Conservation (phyloP, 257 asterid genomes). For the Plectranthus barbatus region DNA sequence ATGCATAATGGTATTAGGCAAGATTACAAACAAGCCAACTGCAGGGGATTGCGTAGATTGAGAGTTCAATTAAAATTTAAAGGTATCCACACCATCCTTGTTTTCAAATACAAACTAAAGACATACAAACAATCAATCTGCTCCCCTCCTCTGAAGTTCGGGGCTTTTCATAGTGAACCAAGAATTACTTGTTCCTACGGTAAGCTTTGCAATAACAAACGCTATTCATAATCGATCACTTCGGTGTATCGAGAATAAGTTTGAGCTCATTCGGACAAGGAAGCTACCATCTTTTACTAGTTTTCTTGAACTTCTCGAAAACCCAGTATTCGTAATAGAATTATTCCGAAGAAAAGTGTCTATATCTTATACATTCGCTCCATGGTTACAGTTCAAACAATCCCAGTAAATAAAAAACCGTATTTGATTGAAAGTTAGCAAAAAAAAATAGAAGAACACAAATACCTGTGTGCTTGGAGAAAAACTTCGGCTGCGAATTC, state of each 20-base stretch:
- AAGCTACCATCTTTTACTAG: not conserved
- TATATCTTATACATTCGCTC: not conserved
- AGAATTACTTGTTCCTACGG: not conserved
- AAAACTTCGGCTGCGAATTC: not conserved
- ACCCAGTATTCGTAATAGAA: not conserved
- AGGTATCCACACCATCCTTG: not conserved
- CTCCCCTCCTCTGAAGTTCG: not conserved
- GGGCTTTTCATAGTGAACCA: not conserved
- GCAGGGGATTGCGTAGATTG: not conserved
- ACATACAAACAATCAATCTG: not conserved
- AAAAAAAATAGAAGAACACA: not conserved
- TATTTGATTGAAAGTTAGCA: not conserved
- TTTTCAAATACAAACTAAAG: not conserved
- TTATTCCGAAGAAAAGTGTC: not conserved
- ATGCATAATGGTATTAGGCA: not conserved
- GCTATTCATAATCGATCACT: not conserved
- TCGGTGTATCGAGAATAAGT: not conserved
- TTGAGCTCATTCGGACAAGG: not conserved
- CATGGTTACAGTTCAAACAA: not conserved
- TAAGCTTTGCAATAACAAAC: not conserved
- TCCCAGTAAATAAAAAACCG: not conserved
- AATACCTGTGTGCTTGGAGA: constrained; percentile 1
- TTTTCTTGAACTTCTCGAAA: not conserved
- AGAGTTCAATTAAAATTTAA: not conserved
- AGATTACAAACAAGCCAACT: not conserved